Percentiles rank a stretch among this genome's conserved stretches.
phyloP scores from a whole-genome alignment of 306 rosid species.

The Dalbergia cochinchinensis region DNA sequence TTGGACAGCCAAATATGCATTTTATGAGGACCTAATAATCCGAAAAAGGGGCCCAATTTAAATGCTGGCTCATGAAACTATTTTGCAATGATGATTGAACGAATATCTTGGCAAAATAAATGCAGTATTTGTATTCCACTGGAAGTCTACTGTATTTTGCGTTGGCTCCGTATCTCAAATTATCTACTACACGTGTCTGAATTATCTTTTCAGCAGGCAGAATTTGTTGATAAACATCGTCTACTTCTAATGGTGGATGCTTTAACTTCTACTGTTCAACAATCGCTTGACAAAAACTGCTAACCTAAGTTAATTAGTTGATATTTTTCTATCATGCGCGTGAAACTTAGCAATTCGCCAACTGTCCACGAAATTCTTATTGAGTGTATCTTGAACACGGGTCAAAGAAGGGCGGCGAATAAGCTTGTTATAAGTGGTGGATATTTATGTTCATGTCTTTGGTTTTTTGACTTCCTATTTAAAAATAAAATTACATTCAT shows the following conservation, averaged over 20 bases:
- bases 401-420: conserved; percentile 1
- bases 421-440: background rate
- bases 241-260: background rate
- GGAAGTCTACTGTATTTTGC: too few species aligned
- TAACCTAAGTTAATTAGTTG: background rate
- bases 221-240: background rate
- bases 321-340: background rate
- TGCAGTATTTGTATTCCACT: too few species aligned
- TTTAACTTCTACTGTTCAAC: background rate
- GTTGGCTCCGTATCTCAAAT: background rate
- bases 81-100: background rate
- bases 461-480: background rate
- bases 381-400: background rate
- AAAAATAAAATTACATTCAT: background rate
- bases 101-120: too few species aligned
- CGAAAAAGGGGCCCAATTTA: background rate
- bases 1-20: background rate
- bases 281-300: background rate
- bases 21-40: background rate
- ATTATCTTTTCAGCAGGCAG: background rate
- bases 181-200: background rate
- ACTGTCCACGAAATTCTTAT: background rate
- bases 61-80: background rate
- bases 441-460: background rate
- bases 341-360: background rate